Evolutionary conservation across 2,329 filamentous ascomycete genomes (phyloP), one percentile per base, ranked within the genome.

Genomic region (Ceratocystiopsis brevicomis): DNA sequence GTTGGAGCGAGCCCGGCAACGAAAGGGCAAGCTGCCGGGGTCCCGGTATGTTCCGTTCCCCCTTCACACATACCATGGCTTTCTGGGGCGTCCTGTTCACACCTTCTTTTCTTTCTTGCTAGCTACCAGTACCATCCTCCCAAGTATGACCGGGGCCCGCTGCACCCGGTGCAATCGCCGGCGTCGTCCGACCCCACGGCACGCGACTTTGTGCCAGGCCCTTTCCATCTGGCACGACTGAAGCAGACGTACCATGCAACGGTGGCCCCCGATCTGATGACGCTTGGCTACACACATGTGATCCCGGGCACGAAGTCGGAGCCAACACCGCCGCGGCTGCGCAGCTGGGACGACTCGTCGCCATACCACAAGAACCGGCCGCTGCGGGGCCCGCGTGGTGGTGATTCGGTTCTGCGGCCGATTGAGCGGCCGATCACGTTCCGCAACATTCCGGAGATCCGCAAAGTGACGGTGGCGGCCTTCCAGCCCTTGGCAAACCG

Each of bases 41-140:
- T 63, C 65, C 54, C 58, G 67, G 71, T 66, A 55, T 51, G 59
- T 50, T 16, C 15, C 6, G 19, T 19, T 34, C 17, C 2, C 6
- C 4, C 11, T 25, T 25, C 13, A 36, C 12, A 15, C 17, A 32
- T 21, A 6, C 25, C 25, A 10, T 30, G 13, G 6, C 21, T 16
- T 34, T 3, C 38, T 38, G 25, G 25, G 10, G 5, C 10, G 8
- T 9, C 25, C 10, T 2, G 8, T 30, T 30, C 5, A 21, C 19
- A 21, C 25, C 16, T 38, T 8, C 12, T 13, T n/a, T 19, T 9
- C 35, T 8, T 15, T 13, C 17, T 19, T 9, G 12, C 10, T 17
- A 93, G 88, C 70, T 98, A 96, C 65, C 83, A 93, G 62, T 96
- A 81, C 62, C 85, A 87, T 50, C 80, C 88, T 41, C 90, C 90